Evolutionary conservation across 2,329 filamentous ascomycete genomes (phyloP).

Genomic region (Xylariaceae sp.): DNA sequence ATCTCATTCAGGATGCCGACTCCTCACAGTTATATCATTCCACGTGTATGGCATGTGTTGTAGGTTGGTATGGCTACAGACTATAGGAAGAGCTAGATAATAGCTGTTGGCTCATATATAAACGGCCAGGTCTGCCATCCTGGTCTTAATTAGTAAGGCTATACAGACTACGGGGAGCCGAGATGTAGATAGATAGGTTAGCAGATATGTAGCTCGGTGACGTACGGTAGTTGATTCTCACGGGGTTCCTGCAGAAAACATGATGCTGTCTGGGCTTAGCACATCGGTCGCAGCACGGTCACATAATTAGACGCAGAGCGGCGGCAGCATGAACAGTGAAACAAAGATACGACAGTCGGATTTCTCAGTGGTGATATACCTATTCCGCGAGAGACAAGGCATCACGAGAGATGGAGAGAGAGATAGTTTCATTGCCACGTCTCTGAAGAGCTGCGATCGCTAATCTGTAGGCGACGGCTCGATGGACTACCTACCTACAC

Average conservation of each 20-base stretch:
- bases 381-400: neutral
- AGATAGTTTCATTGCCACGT: too few relatives aligned
- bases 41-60: neutral
- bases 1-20: neutral
- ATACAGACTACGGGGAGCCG: neutral
- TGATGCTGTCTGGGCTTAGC: neutral
- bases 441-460: too few relatives aligned
- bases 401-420: too few relatives aligned
- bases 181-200: neutral
- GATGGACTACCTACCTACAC: too few relatives aligned
- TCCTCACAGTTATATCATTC: neutral
- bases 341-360: neutral
- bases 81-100: too few relatives aligned
- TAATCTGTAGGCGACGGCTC: too few relatives aligned
- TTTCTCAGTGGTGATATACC: neutral
- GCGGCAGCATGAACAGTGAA: neutral
- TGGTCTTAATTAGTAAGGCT: neutral
- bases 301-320: slow-evolving; percentile 8
- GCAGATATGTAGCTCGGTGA: neutral
- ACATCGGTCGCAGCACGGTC: slow-evolving; percentile 9
- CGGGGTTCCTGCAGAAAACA: slow-evolving; percentile 16
- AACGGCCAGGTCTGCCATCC: neutral
- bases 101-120: neutral
- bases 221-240: neutral
- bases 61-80: too few relatives aligned